Conservation (phyloP, 1,139 yeast species). For the Lodderomyces orthopsilosis region DNA sequence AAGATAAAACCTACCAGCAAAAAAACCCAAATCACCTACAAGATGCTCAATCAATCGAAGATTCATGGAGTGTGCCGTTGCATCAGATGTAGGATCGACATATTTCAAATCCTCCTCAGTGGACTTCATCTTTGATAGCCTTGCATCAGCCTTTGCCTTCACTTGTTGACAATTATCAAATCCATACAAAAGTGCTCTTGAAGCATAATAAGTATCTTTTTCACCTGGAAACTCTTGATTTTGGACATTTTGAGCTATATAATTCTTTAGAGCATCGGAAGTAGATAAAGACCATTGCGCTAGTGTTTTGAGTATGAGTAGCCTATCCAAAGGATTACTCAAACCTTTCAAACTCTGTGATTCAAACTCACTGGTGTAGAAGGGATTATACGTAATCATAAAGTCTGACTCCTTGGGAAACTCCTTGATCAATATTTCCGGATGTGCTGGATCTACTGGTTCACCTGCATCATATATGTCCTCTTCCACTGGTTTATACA, state of each 20-base stretch:
- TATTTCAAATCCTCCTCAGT: slow-evolving; percentile 29
- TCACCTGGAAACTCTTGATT: slow-evolving; percentile 45
- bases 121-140: slow-evolving; percentile 27
- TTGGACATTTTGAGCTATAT: slow-evolving; percentile 28
- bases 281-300: slow-evolving; percentile 48
- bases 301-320: slow-evolving; percentile 44
- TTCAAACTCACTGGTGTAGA: slow-evolving; percentile 38
- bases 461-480: slow-evolving; percentile 17
- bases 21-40: slow-evolving; percentile 47
- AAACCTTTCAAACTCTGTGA: slow-evolving; percentile 44
- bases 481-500: slow-evolving; percentile 19
- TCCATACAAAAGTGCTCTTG: slow-evolving; percentile 41
- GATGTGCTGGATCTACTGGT: slow-evolving; percentile 38
- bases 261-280: slow-evolving; percentile 42
- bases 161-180: slow-evolving; percentile 31
- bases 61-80: slow-evolving; percentile 36
- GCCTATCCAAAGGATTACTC: slow-evolving; percentile 40
- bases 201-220: slow-evolving; percentile 42
- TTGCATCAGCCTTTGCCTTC: slow-evolving; percentile 32
- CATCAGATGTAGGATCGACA: slow-evolving; percentile 44
- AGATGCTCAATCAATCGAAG: slow-evolving; percentile 41
- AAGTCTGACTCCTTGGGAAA: slow-evolving; percentile 10
- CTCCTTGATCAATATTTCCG: slow-evolving; percentile 35
- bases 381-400: slow-evolving; percentile 27
- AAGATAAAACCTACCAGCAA: slow-evolving; percentile 45